Base-by-base conservation (phyloP, 352 stramenopile species). In the Phytophthora fragariae region DNA sequence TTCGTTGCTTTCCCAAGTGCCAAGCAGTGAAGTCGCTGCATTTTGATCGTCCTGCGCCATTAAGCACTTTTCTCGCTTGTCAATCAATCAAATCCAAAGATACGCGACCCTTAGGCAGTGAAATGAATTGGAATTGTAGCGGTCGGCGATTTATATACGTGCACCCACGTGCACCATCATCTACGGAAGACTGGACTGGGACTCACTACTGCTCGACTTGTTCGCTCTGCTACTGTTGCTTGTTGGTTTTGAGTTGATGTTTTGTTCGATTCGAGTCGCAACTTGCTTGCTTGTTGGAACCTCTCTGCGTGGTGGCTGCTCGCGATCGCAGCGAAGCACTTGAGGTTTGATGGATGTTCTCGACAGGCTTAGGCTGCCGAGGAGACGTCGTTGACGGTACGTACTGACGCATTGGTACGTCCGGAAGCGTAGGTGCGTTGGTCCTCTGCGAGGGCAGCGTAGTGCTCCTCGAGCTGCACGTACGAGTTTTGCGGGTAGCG, bases 401-500 rank as follows among this genome's bases (percentile, higher is more conserved):
- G 76, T 2, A 69, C 33, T 33, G 79, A 86, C 17, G 62, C 57
- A 62, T 82, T 90, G 52, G 71, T 75, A 35, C 68, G 77, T 54
- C 76, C 73, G 0, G 84, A 89, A 11, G 85, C 67, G 52, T 83
- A 91, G 0, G 66, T 68, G 50, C 73, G 85, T 62, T 92, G 83
- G 52, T 94, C 87, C 57, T 94, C 87, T 46, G 80, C 81, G 35
- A 94, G 77, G 17, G 74, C 76, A 3, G 84, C 85, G 72, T 94
- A 94, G 75, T 94, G 87, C 49, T 92, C 85, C 47, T 94, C 85
- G 5, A 94, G 70, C 60, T 87, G 83, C 14, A 85, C 72, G 64
- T 90, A 89, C 46, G 82, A 86, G 57, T 82, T 88, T 21, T 90
- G 77, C 10, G 82, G 76, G 56, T 83, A 82, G 29, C 76, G 72